Base-by-base conservation (phyloP, 495 filamentous ascomycete genomes). In the Apiosordaria backusii region DNA sequence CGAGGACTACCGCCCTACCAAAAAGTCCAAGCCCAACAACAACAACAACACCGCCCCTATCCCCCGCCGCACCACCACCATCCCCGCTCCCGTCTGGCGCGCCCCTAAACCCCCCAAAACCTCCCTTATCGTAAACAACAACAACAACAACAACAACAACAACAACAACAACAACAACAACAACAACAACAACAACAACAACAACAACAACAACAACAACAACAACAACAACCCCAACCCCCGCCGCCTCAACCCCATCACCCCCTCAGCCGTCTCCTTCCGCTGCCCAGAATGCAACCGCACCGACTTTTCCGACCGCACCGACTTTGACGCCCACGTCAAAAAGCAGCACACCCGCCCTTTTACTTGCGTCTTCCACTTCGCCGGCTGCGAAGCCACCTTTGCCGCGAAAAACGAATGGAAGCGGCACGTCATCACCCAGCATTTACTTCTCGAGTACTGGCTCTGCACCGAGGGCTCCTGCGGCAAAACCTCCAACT, bases 351-450 rank as follows among this genome's bases (percentile, higher is more conserved):
- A 86, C 62, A 83, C 81, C 1, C 87, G 90, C 3, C 85, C 87
- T 0, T 97, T 93, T 75, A 78, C 82, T 58, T 98, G 94, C 79
- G 88, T 89, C 65, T 94, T 97, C 78, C 76, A 82, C 29, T 86
- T 84, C 27, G 93, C 92, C 72, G 89, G 87, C 54, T 97, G 93
- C 77, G 63, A 61, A n/a, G 86, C 88, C 50, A 90, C 84, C 6
- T 97, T 97, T 68, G 85, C 83, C 19, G 87, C 82, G 67, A 97
- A 97, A 76, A 97, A 97, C 77, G 93, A 97, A 75, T 98, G 94
- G 94, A 83, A 97, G 76, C 88, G 94, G 0, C 94, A 98, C 75
- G 87, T 96, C 69, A 79, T 78, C 29, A 89, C 90, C 2, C 90
- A 96, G 73, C 94, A 98, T 74, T 80, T 97, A 40, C 85, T 88